Base-by-base conservation (phyloP, 2,329 filamentous ascomycete species). In the Talaromyces atroroseus region DNA sequence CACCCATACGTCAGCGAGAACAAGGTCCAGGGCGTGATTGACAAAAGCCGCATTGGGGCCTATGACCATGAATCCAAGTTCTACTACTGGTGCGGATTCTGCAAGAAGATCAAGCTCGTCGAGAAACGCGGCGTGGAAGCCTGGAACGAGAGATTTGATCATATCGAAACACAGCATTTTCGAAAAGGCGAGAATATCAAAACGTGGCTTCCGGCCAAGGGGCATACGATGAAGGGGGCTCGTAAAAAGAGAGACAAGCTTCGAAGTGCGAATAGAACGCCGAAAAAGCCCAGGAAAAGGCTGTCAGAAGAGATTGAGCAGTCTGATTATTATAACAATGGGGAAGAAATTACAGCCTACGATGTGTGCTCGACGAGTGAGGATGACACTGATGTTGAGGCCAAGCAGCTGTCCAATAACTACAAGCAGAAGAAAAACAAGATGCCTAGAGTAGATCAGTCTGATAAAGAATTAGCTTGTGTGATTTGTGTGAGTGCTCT, bases 51-150 rank as follows among this genome's bases (percentile, higher is more conserved):
- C 6, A 81, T 89, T 26, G 87, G 87, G 0, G 77, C 81, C 14
- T 85, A 87, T 58, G 82, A 80, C 29, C 83, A 87, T 61, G 32
- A 48, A 36, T 54, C 52, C 18, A 36, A 7, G n/a, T 73, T 75
- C 2, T 77, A 80, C 5, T 96, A 90, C 71, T 96, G 91, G 91
- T 96, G 92, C 65, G 91, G 91, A 0, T 95, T 96, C 68, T 96
- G 90, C 68, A 65, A 73, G 16, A 64, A 72, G 18, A 76, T 84
- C 20, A 73, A 90, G 14, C 69, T 74, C n/a, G 75, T 85, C 29
- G 7, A 32, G 6, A 73, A 75, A 21, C 72, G 73, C 34, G 78
- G 80, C 3, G 68, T 77, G 1, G 80, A 80, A 23, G 82, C 83
- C 0, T 82, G 82, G 80, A 81, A 81, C 7, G 79, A 82, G 60